Evolutionary conservation across 768 basidiomycete species (phyloP).

Genomic region (Ramaria rubella): DNA sequence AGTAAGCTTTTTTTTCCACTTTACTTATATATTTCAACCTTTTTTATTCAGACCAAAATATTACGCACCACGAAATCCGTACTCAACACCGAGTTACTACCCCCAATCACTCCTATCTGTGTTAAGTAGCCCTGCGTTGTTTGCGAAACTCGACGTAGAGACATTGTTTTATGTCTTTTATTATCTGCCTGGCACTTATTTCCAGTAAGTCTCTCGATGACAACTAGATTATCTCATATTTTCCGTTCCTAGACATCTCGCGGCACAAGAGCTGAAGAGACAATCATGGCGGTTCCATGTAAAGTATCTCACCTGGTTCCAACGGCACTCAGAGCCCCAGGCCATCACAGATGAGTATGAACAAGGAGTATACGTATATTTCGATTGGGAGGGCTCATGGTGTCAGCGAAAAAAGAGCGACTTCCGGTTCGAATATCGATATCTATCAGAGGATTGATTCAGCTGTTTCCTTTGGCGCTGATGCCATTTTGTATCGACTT

Average conservation of each 20-base stretch:
- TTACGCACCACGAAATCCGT: slow-evolving; percentile 90
- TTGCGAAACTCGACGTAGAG: slow-evolving; percentile 90
- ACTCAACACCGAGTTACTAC: slow-evolving; percentile 88
- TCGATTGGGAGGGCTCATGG: slow-evolving; percentile 99
- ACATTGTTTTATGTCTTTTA: slow-evolving; percentile 99
- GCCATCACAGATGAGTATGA: slow-evolving; percentile 99
- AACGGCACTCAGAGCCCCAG: slow-evolving; percentile 94
- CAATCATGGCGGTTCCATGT: slow-evolving; percentile 99
- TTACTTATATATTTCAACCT: neutral
- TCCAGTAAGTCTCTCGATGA: slow-evolving; percentile 59
- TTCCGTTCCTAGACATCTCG: slow-evolving; percentile 61
- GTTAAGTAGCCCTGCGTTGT: slow-evolving; percentile 76
- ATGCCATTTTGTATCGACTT: slow-evolving; percentile 5
- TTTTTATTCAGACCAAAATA: slow-evolving; percentile 73
- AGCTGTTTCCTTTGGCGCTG: slow-evolving; percentile 1
- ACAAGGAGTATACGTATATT: slow-evolving; percentile 98
- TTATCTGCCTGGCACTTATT: slow-evolving; percentile 94
- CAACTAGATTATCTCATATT: neutral
- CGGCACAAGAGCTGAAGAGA: slow-evolving; percentile 93
- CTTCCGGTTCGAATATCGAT: slow-evolving; percentile 95
- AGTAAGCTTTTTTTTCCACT: slow-evolving; percentile 41
- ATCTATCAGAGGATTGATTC: slow-evolving; percentile 79
- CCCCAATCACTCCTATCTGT: slow-evolving; percentile 81
- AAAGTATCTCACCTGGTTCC: slow-evolving; percentile 99
- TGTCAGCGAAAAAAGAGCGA: slow-evolving; percentile 97